Evolutionary conservation across 768 basidiomycete genomes (phyloP), one percentile per base, ranked within the genome.

Genomic region (Fistulinella prunicolor): DNA sequence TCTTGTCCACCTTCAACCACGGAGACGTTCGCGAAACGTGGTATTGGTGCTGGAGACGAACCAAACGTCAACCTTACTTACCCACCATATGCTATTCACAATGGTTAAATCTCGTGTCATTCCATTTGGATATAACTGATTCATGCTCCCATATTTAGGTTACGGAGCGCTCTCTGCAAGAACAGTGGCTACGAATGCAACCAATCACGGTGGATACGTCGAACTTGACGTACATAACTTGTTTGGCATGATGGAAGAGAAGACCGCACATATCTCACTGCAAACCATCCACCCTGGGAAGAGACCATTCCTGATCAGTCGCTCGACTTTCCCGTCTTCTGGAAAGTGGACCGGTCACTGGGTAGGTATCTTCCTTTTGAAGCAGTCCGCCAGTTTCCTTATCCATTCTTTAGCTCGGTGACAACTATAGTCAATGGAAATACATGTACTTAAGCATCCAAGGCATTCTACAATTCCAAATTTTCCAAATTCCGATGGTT

Each of bases 401-500:
- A 46, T 4, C n/a, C 23, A 23, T 12, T 1, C 1, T 29, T 9
- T 21, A 84, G 82, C 75, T 89, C 21, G 86, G 89, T 1, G 89
- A 91, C 64, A 89, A 89, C 60, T 81, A 73, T 62, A 84, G 83
- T 60, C 76, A 78, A 49, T 91, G 89, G 86, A 66, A 78, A 41
- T 88, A 85, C 66, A 75, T 90, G 73, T 72, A 77, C 51, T 71
- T 78, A 59, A 85, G 74, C 52, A 84, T 90, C 44, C 80, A 89
- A 69, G 87, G 86, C 16, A 70, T 87, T 17, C 73, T 91, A 17
- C 87, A 90, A 64, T 90, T 91, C 77, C 86, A 89, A 65, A 68
- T 90, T 13, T 90, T 85, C 76, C 83, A 86, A 56, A 84, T 89
- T 50, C 89, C 89, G 0, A 85, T 90, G 70, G 87, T 90, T 16